Percentiles rank a stretch among this genome's conserved stretches.
These are phyloP conservation scores for Alternaria sp. DNA, from an alignment of 2,329 filamentous ascomycete species.

Conservation along the genomic window DNA sequence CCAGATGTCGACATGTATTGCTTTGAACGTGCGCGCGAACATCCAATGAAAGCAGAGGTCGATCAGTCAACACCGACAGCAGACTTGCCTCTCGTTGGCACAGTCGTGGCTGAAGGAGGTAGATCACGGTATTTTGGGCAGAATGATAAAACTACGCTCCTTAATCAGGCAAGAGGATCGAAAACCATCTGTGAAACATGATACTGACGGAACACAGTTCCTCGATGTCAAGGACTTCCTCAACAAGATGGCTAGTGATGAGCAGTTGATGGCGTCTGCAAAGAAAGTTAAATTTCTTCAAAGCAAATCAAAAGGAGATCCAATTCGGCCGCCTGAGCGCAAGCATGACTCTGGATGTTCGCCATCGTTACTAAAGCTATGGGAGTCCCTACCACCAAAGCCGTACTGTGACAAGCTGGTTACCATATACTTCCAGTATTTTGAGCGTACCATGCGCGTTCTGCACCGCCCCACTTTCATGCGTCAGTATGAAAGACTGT, in stretches of 20 bases:
- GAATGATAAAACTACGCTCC: slow-evolving; percentile 25
- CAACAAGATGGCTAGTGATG: slow-evolving; percentile 18
- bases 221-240: slow-evolving; percentile 23
- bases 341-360: slow-evolving; percentile 15
- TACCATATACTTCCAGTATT: slow-evolving; percentile 23
- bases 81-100: slow-evolving; percentile 14
- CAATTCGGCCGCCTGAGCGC: slow-evolving; percentile 11
- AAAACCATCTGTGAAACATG: background rate
- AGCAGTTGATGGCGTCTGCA: slow-evolving; percentile 19
- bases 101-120: slow-evolving; percentile 25
- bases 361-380: slow-evolving; percentile 23
- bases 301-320: slow-evolving; percentile 16
- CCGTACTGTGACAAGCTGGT: slow-evolving; percentile 30
- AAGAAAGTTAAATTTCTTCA: slow-evolving; percentile 27
- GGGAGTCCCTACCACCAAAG: slow-evolving; percentile 26
- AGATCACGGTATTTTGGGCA: slow-evolving; percentile 27
- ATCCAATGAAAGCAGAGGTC: background rate
- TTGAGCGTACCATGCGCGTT: slow-evolving; percentile 34
- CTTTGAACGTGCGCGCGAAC: slow-evolving; percentile 2
- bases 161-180: slow-evolving; percentile 25
- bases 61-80: background rate
- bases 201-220: slow-evolving; percentile 19
- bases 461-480: slow-evolving; percentile 34
- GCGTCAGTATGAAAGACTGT: slow-evolving; percentile 28
- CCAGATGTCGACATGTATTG: slow-evolving; percentile 18